Evolutionary conservation across 768 basidiomycete genomes (phyloP).

Genomic region (Rhizopogon vesiculosus): DNA sequence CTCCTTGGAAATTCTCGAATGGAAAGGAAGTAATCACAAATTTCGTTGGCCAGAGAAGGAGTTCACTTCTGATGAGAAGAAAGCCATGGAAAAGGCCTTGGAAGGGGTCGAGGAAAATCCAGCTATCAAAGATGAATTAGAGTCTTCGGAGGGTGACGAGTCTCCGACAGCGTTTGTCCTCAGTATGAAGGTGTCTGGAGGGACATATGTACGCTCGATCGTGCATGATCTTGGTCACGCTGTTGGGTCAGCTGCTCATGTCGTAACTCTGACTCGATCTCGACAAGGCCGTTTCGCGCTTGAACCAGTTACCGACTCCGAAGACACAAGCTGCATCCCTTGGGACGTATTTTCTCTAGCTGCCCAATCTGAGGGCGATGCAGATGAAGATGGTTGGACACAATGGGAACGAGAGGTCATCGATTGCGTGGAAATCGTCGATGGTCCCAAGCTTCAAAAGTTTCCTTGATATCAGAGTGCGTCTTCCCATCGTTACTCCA

Average conservation of each 20-base stretch:
- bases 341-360: conserved; percentile 74
- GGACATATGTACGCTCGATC: conserved; percentile 95
- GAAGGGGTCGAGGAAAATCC: conserved; percentile 39
- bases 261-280: conserved; percentile 86
- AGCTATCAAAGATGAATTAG: conserved; percentile 29
- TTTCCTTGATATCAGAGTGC: neutral
- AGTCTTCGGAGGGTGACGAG: conserved; percentile 24
- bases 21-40: conserved; percentile 70
- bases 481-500: neutral
- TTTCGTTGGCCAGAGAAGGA: conserved; percentile 74
- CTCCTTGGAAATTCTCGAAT: conserved; percentile 72
- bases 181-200: conserved; percentile 90
- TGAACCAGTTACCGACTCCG: conserved; percentile 38
- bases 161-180: conserved; percentile 78
- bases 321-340: conserved; percentile 60
- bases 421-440: conserved; percentile 57
- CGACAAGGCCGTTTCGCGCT: conserved; percentile 81
- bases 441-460: conserved; percentile 16
- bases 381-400: conserved; percentile 61
- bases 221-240: conserved; percentile 88
- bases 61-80: conserved; percentile 64
- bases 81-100: conserved; percentile 63
- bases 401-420: conserved; percentile 85
- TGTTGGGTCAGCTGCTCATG: conserved; percentile 86
- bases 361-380: conserved; percentile 42